Evolutionary conservation across 805 yeast genomes (phyloP).

Genomic region (Yamadazyma sp.): DNA sequence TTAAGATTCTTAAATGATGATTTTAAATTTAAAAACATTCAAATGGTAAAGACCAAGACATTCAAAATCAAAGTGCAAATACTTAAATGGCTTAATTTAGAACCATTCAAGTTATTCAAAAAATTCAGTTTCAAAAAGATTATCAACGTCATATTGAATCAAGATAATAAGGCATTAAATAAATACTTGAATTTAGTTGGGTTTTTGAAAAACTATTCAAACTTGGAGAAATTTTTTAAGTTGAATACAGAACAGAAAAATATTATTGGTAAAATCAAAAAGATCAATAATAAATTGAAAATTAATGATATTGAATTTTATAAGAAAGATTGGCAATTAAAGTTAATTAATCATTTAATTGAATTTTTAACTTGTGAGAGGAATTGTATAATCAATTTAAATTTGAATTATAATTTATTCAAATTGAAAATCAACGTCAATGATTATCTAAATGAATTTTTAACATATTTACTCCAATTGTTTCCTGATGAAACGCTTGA

Average conservation of each 20-base stretch:
- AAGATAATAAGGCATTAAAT: neutral
- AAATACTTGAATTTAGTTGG: slow-evolving; percentile 5
- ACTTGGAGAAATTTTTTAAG: neutral
- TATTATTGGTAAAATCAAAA: neutral
- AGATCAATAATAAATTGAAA: neutral
- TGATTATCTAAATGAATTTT: slow-evolving; percentile 19
- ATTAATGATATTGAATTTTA: slow-evolving; percentile 2
- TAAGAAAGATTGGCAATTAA: slow-evolving; percentile 23
- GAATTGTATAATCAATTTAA: slow-evolving; percentile 32
- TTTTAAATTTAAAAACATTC: slow-evolving; percentile 6
- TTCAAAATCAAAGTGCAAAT: slow-evolving; percentile 25
- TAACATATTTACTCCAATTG: slow-evolving; percentile 6
- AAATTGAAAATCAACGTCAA: slow-evolving; percentile 28
- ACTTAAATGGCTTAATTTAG: slow-evolving; percentile 35
- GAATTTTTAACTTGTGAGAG: slow-evolving; percentile 21
- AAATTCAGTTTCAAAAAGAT: slow-evolving; percentile 17
- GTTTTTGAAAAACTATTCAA: slow-evolving; percentile 2
- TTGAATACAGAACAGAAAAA: neutral
- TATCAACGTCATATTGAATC: slow-evolving; percentile 2
- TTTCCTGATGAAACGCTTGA: slow-evolving; percentile 3
- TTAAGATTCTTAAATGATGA: slow-evolving; percentile 22
- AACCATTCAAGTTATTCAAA: slow-evolving; percentile 32
- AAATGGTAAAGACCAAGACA: slow-evolving; percentile 14
- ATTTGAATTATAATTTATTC: slow-evolving; percentile 36
- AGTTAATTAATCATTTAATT: slow-evolving; percentile 21